Percentiles rank a stretch among this genome's conserved stretches.
Evolutionary conservation across 2,329 filamentous ascomycete species (phyloP).

Genomic region (Ophiocordyceps polyrhachis-furcata): DNA sequence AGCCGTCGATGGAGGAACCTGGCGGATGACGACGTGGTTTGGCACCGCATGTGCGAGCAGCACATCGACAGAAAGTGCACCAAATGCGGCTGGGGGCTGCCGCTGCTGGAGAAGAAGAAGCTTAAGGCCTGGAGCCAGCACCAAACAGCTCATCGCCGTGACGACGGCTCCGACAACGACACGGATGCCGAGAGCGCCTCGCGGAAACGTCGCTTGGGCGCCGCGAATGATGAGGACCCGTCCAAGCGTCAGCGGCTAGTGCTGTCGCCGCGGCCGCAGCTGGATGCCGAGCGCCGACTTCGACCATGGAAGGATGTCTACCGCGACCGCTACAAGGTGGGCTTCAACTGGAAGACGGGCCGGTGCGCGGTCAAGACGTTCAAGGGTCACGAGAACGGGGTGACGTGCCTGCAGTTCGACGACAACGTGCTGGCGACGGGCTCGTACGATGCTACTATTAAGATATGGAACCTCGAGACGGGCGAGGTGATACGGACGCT

Average conservation of each 20-base stretch:
- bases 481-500: conserved; percentile 76
- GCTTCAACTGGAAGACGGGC: conserved; percentile 94
- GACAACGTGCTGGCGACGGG: conserved; percentile 85
- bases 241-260: conserved; percentile 16
- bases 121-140: conserved; percentile 74
- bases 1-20: conserved; percentile 73
- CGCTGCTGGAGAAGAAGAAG: conserved; percentile 72
- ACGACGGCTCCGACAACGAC: conserved; percentile 5
- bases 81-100: conserved; percentile 90
- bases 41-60: conserved; percentile 95
- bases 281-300: conserved; percentile 27
- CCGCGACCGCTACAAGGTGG: conserved; percentile 84
- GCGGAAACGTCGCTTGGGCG: conserved; percentile 15
- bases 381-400: conserved; percentile 67
- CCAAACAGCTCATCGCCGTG: conserved; percentile 22
- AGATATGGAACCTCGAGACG: conserved; percentile 88
- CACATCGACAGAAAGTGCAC: conserved; percentile 88
- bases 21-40: conserved; percentile 94
- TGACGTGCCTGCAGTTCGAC: conserved; percentile 40
- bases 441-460: conserved; percentile 87
- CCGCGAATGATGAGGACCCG: conserved; percentile 10
- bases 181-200: conserved; percentile 7
- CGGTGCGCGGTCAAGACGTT: conserved; percentile 72
- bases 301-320: conserved; percentile 93
- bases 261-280: conserved; percentile 11